phyloP scores from a whole-genome alignment of 1,284 basidiomycete species.

The Mycena sp. region DNA sequence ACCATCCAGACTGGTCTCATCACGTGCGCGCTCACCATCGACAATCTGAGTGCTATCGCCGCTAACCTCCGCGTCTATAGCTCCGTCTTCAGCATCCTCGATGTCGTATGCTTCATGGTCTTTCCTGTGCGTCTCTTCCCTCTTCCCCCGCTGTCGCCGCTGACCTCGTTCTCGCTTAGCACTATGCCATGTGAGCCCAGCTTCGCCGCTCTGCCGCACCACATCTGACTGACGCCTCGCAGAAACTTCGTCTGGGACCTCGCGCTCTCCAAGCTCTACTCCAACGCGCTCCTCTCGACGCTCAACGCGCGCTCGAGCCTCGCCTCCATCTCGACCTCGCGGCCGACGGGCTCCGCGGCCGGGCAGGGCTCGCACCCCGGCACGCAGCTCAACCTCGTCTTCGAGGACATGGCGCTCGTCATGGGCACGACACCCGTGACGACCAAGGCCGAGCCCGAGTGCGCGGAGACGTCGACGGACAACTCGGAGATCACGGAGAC shows the following conservation, averaged over 20 bases:
- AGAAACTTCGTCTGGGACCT: slow-evolving; percentile 57
- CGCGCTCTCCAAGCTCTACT: slow-evolving; percentile 60
- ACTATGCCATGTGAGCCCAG: slow-evolving; percentile 47
- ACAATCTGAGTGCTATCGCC: not conserved
- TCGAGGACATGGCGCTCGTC: slow-evolving; percentile 2
- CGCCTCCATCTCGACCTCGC: too few species aligned
- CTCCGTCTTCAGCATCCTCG: slow-evolving; percentile 50
- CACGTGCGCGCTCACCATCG: slow-evolving; percentile 40
- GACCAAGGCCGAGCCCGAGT: not conserved
- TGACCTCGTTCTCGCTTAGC: slow-evolving; percentile 32
- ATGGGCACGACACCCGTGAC: not conserved
- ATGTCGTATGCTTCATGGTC: slow-evolving; percentile 58
- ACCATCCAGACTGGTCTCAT: slow-evolving; percentile 58
- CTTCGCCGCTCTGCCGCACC: not conserved
- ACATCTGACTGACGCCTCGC: too few species aligned
- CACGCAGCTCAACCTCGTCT: not conserved
- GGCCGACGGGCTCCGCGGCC: too few species aligned
- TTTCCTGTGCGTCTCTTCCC: slow-evolving; percentile 27
- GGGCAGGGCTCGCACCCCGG: not conserved
- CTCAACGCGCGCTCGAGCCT: slow-evolving; percentile 56
- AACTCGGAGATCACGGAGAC: not conserved
- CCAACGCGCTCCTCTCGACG: slow-evolving; percentile 62
- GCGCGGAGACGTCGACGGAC: not conserved
- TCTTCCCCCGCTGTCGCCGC: not conserved
- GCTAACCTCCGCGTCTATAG: slow-evolving; percentile 29